Evolutionary conservation across 2,329 filamentous ascomycete genomes (phyloP), one percentile per base, ranked within the genome.

Genomic region (Conoideocrella luteorostrata): DNA sequence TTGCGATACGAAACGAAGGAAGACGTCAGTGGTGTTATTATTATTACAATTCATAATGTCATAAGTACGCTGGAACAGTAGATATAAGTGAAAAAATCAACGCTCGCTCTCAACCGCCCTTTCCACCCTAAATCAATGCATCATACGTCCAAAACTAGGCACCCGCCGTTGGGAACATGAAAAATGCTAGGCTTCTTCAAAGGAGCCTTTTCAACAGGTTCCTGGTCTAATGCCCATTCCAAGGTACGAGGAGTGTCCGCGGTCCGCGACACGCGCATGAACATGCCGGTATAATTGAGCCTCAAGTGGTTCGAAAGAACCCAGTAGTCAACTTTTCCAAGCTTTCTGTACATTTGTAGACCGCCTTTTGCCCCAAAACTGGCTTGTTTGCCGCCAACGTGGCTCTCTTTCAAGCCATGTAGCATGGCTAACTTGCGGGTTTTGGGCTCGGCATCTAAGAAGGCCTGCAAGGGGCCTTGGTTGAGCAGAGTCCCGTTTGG

Each of bases 211-310:
- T 47, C 39, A 5, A 17, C 26, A 9, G 9, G 11, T 35, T 47
- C 46, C 24, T 43, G 46, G 29, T 47, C 46, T 20, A 47, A 29
- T 12, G 46, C 46, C 46, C 46, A 47, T 28, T 45, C 46, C 20
- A 47, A 17, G 4, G 46, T 40, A 5, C 46, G 46, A 18, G 34
- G 30, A 4, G 43, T 45, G 26, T 47, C 46, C 3, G 43, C 39
- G 7, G 46, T 36, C 20, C 46, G 46, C 11, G 46, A 47, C 15
- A 47, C 15, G 5, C 46, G 46, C 46, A 47, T 47, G 11, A 47
- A 47, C 7, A 36, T 40, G 23, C 46, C 46, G 11, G 46, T 35
- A 35, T 47, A 47, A 13, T 26, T 45, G 7, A 47, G 15, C 24
- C 17, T 10, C 18, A 34, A 15, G 33, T 47, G 28, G 26, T 47